Evolutionary conservation across 2,329 filamentous ascomycete species (phyloP).

Genomic region (Alternaria alternata): DNA sequence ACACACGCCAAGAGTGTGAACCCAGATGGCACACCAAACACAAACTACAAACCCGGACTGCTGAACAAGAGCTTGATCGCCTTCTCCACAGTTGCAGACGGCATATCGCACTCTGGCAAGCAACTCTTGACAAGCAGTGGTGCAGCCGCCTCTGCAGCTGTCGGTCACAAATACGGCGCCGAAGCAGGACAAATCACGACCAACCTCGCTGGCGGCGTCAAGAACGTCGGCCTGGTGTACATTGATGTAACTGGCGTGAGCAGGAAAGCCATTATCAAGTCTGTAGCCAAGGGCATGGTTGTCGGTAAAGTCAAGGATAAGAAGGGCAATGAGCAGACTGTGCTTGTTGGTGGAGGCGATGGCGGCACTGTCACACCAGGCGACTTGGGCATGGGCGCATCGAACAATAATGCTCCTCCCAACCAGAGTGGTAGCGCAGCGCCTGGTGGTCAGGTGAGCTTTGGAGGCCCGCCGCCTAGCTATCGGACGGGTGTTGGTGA

Average conservation of each 20-base stretch:
- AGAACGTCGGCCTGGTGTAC: constrained; percentile 96
- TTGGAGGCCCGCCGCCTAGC: constrained; percentile 46
- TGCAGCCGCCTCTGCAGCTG: constrained; percentile 81
- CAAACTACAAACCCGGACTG: constrained; percentile 84
- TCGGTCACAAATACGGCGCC: constrained; percentile 85
- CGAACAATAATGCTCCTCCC: constrained; percentile 41
- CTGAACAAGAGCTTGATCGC: constrained; percentile 97
- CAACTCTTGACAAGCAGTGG: constrained; percentile 78
- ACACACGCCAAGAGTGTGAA: constrained; percentile 69
- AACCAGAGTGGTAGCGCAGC: constrained; percentile 30
- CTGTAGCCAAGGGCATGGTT: constrained; percentile 93
- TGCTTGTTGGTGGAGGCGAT: constrained; percentile 75
- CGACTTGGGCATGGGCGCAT: constrained; percentile 46
- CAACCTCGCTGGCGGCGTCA: constrained; percentile 83
- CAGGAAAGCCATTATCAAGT: constrained; percentile 87
- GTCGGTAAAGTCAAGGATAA: constrained; percentile 80
- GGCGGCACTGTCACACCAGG: constrained; percentile 55
- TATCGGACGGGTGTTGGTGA: constrained; percentile 49
- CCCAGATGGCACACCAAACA: constrained; percentile 70
- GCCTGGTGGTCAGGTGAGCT: constrained; percentile 44
- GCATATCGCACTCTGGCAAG: constrained; percentile 85
- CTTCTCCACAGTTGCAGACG: constrained; percentile 92
- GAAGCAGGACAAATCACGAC: constrained; percentile 83
- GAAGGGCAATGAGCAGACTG: constrained; percentile 68
- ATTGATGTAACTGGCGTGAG: constrained; percentile 96